Evolutionary conservation across 108 stramenopile species (phyloP).

Genomic region (Stephanodiscus triporus): DNA sequence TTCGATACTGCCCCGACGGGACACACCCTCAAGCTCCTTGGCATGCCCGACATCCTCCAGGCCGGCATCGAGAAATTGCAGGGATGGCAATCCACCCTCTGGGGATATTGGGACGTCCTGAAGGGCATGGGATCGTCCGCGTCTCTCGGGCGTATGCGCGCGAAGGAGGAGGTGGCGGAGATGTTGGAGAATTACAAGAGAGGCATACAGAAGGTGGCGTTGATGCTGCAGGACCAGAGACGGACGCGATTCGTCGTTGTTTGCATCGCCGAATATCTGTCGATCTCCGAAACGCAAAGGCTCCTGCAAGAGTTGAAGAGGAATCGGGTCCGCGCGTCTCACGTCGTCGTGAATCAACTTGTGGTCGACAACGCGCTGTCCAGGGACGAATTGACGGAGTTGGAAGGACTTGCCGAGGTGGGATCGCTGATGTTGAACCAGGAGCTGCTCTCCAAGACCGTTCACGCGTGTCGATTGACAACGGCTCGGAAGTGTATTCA

Average conservation of each 20-base stretch:
- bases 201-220: conserved; percentile 59
- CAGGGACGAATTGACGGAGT: conserved; percentile 29
- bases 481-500: conserved; percentile 44
- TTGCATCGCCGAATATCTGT: conserved; percentile 80
- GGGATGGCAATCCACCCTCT: conserved; percentile 65
- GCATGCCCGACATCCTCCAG: conserved; percentile 78
- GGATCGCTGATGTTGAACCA: conserved; percentile 39
- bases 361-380: conserved; percentile 43
- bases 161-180: conserved; percentile 35
- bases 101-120: conserved; percentile 63
- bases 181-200: conserved; percentile 46
- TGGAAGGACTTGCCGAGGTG: conserved; percentile 49
- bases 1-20: conserved; percentile 87
- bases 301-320: conserved; percentile 74
- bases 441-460: conserved; percentile 33
- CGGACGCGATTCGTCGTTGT: conserved; percentile 79
- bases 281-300: conserved; percentile 76
- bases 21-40: conserved; percentile 75
- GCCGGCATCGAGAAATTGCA: conserved; percentile 70
- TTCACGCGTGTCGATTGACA: conserved; percentile 49
- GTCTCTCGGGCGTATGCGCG: conserved; percentile 28
- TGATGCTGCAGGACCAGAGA: conserved; percentile 66
- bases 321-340: conserved; percentile 68
- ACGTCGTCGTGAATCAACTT: conserved; percentile 80
- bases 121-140: conserved; percentile 52